Conservation (phyloP, 176 grass and related monocot species). For the Tillandsia fasciculata region DNA sequence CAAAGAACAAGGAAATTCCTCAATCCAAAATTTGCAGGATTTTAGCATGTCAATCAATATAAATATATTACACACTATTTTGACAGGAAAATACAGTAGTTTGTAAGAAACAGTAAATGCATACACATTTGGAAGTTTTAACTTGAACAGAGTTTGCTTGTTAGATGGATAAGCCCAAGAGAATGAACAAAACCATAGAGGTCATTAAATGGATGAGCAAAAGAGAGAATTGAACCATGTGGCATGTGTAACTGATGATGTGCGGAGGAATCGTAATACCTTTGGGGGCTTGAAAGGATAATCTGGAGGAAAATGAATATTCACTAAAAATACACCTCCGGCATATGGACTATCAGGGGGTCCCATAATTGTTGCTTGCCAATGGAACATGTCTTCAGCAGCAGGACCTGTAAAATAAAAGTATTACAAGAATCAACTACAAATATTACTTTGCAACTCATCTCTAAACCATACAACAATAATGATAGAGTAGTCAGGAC, state of each 20-base stretch:
- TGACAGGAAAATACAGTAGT: too few species aligned
- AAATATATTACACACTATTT: too few species aligned
- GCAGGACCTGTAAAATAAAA: not conserved
- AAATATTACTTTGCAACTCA: not conserved
- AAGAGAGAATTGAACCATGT: not conserved
- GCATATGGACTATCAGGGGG: constrained; percentile 4
- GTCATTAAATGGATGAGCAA: not conserved
- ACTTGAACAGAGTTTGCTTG: too few species aligned
- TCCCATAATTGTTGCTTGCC: constrained; percentile 8
- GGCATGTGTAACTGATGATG: not conserved
- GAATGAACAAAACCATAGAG: not conserved
- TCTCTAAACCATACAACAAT: not conserved
- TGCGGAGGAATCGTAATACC: not conserved
- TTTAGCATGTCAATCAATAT: too few species aligned
- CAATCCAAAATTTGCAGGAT: too few species aligned
- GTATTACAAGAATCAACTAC: not conserved
- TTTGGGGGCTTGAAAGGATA: constrained; percentile 5
- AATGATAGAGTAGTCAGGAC: not conserved
- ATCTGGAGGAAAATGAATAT: constrained; percentile 4
- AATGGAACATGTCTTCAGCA: not conserved
- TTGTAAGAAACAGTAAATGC: too few species aligned
- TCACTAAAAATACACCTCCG: constrained; percentile 1
- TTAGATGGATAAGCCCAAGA: too few species aligned
- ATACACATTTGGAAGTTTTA: too few species aligned
- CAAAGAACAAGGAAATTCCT: too few species aligned